Conservation (phyloP, 768 basidiomycete genomes). For the Hygrophorus russula region DNA sequence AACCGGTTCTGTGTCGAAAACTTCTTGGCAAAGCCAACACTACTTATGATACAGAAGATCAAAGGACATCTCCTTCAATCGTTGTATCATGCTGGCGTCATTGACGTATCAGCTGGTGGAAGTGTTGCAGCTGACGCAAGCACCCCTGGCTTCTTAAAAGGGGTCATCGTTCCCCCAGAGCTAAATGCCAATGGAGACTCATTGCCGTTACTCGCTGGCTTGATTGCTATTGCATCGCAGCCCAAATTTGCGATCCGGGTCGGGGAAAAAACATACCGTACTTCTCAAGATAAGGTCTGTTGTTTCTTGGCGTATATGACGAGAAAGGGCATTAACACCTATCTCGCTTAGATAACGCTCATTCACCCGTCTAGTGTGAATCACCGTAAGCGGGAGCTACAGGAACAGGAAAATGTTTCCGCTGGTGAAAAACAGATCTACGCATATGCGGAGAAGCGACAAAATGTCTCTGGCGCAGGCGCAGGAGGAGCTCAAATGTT, state of each 20-base stretch:
- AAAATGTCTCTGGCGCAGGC: conserved; percentile 47
- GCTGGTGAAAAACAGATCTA: conserved; percentile 62
- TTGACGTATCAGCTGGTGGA: conserved; percentile 71
- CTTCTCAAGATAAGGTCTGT: conserved; percentile 73
- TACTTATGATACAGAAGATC: conserved; percentile 72
- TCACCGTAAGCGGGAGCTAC: conserved; percentile 40
- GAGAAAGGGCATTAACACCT: conserved; percentile 4
- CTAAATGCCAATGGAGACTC: conserved; percentile 68
- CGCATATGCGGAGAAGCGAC: conserved; percentile 77
- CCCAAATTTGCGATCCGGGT: conserved; percentile 84
- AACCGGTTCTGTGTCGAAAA: conserved; percentile 76
- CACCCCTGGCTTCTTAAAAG: conserved; percentile 21
- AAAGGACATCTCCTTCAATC: conserved; percentile 68
- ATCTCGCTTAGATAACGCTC: conserved; percentile 42
- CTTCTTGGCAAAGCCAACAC: conserved; percentile 79
- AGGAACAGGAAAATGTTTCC: conserved; percentile 16
- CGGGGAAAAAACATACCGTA: conserved; percentile 56
- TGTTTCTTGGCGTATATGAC: neutral
- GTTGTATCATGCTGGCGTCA: conserved; percentile 69
- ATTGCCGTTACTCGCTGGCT: conserved; percentile 64
- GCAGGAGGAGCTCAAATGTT: conserved; percentile 45
- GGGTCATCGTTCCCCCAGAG: conserved; percentile 43
- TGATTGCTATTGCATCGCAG: conserved; percentile 79
- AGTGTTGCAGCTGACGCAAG: conserved; percentile 16
- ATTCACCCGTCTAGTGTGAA: conserved; percentile 89